A percentile compares a stretch with the other conserved stretches of the same genome.
These are phyloP conservation scores for Monascus purpureus DNA, from an alignment of 495 filamentous ascomycete genomes.

Conservation along the genomic window DNA sequence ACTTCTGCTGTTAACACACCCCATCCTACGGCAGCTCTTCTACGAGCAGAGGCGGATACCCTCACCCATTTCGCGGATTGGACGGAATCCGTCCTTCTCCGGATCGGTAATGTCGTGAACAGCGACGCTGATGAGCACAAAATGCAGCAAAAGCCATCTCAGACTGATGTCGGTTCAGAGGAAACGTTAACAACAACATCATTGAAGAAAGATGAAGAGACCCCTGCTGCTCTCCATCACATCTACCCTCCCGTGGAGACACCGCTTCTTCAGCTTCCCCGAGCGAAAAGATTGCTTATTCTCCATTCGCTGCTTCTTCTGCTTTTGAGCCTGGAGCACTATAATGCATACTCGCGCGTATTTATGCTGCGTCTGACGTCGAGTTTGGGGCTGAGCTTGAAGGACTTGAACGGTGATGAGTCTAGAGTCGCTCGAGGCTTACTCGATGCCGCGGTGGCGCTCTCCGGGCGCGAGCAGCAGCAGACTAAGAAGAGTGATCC, in stretches of 20 bases:
- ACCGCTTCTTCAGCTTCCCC: conserved; percentile 24
- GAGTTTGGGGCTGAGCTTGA: conserved; percentile 50
- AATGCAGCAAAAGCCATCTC: conserved; percentile 5
- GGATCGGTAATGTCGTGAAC: conserved; percentile 54
- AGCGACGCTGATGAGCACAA: conserved; percentile 29
- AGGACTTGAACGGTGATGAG: conserved; percentile 57
- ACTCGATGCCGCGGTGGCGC: conserved; percentile 55
- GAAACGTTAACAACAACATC: conserved; percentile 2
- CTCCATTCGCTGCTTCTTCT: conserved; percentile 54
- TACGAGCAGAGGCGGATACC: conserved; percentile 16
- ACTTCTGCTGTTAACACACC: not conserved
- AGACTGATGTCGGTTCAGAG: conserved; percentile 8
- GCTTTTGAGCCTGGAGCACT: conserved; percentile 67
- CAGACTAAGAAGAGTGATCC: conserved; percentile 52
- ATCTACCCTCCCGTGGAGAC: conserved; percentile 34
- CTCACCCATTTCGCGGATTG: conserved; percentile 51
- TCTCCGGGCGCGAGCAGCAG: conserved; percentile 53
- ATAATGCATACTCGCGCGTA: conserved; percentile 61
- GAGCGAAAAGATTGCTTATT: conserved; percentile 31
- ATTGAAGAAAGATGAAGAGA: conserved; percentile 13
- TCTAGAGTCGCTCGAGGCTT: conserved; percentile 59
- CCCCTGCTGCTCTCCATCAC: conserved; percentile 20
- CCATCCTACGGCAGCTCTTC: not conserved
- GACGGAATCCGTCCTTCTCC: conserved; percentile 43
- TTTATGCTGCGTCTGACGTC: conserved; percentile 56